Evolutionary conservation across 2,329 filamentous ascomycete species (phyloP).

Genomic region (Atkinsonella hypoxylon): DNA sequence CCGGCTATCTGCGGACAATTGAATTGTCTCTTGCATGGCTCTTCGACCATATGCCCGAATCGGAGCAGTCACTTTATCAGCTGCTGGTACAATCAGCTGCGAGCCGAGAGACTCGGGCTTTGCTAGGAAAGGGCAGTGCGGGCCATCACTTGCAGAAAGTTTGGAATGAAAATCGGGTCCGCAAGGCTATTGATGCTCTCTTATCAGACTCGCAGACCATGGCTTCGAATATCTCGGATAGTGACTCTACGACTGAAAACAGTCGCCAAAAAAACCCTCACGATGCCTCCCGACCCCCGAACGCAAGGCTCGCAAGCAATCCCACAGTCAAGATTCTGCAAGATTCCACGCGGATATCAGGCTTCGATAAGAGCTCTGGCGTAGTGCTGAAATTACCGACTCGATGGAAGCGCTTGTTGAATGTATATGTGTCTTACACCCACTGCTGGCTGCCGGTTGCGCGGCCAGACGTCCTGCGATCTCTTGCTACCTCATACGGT

Average conservation of each 20-base stretch:
- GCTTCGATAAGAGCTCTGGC: background rate
- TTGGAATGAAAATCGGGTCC: slow-evolving; percentile 52
- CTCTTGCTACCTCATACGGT: slow-evolving; percentile 30
- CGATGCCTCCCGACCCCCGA: background rate
- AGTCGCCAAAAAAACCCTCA: slow-evolving; percentile 9
- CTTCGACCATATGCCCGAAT: slow-evolving; percentile 48
- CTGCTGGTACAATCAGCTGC: slow-evolving; percentile 36
- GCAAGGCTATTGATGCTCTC: slow-evolving; percentile 50
- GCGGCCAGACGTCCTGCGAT: slow-evolving; percentile 51
- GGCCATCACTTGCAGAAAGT: slow-evolving; percentile 46
- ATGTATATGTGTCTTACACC: slow-evolving; percentile 64
- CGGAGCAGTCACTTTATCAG: slow-evolving; percentile 43
- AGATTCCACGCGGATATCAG: background rate
- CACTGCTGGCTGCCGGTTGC: slow-evolving; percentile 67
- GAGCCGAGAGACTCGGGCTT: slow-evolving; percentile 27
- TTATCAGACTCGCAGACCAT: slow-evolving; percentile 34
- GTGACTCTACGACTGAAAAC: slow-evolving; percentile 18
- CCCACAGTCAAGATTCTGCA: background rate
- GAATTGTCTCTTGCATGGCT: slow-evolving; percentile 58
- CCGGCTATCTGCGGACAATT: slow-evolving; percentile 66
- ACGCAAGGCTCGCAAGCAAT: background rate
- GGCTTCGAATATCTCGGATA: slow-evolving; percentile 22
- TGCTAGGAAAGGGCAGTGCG: slow-evolving; percentile 39
- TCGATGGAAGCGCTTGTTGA: slow-evolving; percentile 49
- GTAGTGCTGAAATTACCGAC: slow-evolving; percentile 27